A percentile compares a stretch with the other conserved stretches of the same genome.
These are phyloP conservation scores for Myxozyma melibiosi DNA, from an alignment of 805 yeast species.

Conservation along the genomic window DNA sequence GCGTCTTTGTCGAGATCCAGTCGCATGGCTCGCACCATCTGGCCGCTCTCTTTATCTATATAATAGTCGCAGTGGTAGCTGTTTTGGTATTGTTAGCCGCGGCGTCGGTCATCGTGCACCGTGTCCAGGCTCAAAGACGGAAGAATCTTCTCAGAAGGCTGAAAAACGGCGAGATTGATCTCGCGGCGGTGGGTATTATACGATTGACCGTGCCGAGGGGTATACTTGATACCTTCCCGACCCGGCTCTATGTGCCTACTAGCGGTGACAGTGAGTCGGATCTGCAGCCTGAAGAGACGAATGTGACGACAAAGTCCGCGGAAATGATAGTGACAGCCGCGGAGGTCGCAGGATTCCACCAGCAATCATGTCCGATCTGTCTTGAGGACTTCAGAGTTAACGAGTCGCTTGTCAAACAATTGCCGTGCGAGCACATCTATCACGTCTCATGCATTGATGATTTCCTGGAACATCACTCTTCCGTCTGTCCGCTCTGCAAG, in stretches of 20 bases:
- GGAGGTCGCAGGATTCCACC: slow-evolving; percentile 16
- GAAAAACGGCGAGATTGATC: slow-evolving; percentile 29
- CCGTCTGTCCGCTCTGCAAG: slow-evolving; percentile 76
- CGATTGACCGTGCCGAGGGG: slow-evolving; percentile 30
- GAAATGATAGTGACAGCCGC: background rate
- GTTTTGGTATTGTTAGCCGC: slow-evolving; percentile 5
- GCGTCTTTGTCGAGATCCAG: slow-evolving; percentile 28
- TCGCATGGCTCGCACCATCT: background rate
- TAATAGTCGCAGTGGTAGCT: slow-evolving; percentile 27
- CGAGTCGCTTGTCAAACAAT: slow-evolving; percentile 57
- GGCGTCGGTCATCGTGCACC: slow-evolving; percentile 16
- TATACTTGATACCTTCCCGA: slow-evolving; percentile 27
- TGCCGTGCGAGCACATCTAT: slow-evolving; percentile 82
- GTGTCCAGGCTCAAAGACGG: slow-evolving; percentile 19
- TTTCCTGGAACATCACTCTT: slow-evolving; percentile 71
- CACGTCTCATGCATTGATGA: slow-evolving; percentile 79
- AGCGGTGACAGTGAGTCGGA: slow-evolving; percentile 11
- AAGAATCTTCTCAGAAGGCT: slow-evolving; percentile 26
- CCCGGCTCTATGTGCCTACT: slow-evolving; percentile 27
- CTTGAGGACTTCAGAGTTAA: slow-evolving; percentile 64
- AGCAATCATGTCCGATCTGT: slow-evolving; percentile 67
- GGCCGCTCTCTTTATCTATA: slow-evolving; percentile 30
- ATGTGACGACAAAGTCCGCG: background rate
- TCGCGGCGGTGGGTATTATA: slow-evolving; percentile 29
- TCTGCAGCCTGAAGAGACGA: background rate